Evolutionary conservation across 345 rosid species (phyloP), one percentile per base, ranked within the genome.

Genomic region (Microcos paniculata): DNA sequence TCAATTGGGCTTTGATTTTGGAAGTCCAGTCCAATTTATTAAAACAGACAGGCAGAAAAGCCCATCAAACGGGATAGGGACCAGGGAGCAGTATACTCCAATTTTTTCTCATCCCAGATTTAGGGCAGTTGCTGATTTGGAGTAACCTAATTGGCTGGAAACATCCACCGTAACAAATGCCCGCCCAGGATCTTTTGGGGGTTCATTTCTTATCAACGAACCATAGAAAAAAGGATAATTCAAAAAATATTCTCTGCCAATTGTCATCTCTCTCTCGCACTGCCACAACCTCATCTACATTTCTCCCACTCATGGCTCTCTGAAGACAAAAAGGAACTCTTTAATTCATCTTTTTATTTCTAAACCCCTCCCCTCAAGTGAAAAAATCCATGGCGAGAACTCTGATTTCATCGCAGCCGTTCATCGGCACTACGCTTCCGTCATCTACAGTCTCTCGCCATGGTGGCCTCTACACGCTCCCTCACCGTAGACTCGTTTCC

Each of bases 351-450:
- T 7, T 19, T 21, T 46, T 49, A 9, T 23, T 51, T 11, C 9
- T 4, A 8, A 30, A 42, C 8, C 12, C 40, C 58, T 18, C 18
- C 2, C 24, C 1, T 46, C 66, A 58, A n/a, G 19, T 12, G 19
- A 16, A 38, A 40, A 55, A 61, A 35, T 59, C 80, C 85, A 95
- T 93, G 99, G 96, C 97, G 87, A 90, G 88, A 80, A 81, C 88
- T 69, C 84, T 93, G 42, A 88, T 96, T 82, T 93, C 96, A 70
- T 90, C 93, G 15, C 89, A 97, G 9, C 78, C 91, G 31, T 90
- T 96, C 91, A 62, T 89, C 77, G 92, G 92, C 46, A 68, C 87
- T 2, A 83, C 89, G 6, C 84, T 89, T 13, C 87, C 86, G 12
- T 82, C 86, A 26, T 72, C 75, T 1, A n/a, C 15, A 31, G 70